Evolutionary conservation across 2,329 filamentous ascomycete genomes (phyloP).

Genomic region (Ophiosphaerella narmari): DNA sequence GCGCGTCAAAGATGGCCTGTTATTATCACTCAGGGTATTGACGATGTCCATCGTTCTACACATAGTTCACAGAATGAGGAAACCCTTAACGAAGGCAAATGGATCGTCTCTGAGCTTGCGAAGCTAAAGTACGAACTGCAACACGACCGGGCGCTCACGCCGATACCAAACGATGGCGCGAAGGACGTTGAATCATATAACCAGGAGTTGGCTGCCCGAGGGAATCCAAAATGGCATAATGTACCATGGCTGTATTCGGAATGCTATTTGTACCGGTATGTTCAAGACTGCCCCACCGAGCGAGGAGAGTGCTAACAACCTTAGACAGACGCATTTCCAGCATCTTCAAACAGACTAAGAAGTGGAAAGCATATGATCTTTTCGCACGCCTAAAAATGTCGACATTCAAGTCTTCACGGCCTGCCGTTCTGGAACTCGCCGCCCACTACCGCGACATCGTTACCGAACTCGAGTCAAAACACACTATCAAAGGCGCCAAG

Average conservation of each 20-base stretch:
- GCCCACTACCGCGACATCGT: slow-evolving; percentile 77
- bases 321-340: slow-evolving; percentile 74
- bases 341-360: slow-evolving; percentile 73
- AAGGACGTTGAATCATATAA: slow-evolving; percentile 83
- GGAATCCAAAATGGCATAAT: slow-evolving; percentile 78
- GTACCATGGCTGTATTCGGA: slow-evolving; percentile 89
- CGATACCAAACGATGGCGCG: slow-evolving; percentile 75
- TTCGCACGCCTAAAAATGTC: slow-evolving; percentile 88
- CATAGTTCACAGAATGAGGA: slow-evolving; percentile 63
- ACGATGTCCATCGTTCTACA: slow-evolving; percentile 85
- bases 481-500: slow-evolving; percentile 48
- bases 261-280: slow-evolving; percentile 87
- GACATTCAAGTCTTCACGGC: slow-evolving; percentile 89
- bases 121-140: slow-evolving; percentile 93
- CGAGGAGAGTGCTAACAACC: slow-evolving; percentile 13
- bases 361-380: slow-evolving; percentile 91
- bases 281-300: background rate
- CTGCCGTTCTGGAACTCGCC: slow-evolving; percentile 81
- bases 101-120: slow-evolving; percentile 77
- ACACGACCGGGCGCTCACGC: slow-evolving; percentile 80
- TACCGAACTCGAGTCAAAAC: slow-evolving; percentile 64
- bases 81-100: slow-evolving; percentile 80
- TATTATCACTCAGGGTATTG: slow-evolving; percentile 90
- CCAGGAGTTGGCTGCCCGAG: slow-evolving; percentile 75
- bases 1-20: slow-evolving; percentile 89